Base-by-base conservation (phyloP, 768 basidiomycete species). In the Lentinula sp. region DNA sequence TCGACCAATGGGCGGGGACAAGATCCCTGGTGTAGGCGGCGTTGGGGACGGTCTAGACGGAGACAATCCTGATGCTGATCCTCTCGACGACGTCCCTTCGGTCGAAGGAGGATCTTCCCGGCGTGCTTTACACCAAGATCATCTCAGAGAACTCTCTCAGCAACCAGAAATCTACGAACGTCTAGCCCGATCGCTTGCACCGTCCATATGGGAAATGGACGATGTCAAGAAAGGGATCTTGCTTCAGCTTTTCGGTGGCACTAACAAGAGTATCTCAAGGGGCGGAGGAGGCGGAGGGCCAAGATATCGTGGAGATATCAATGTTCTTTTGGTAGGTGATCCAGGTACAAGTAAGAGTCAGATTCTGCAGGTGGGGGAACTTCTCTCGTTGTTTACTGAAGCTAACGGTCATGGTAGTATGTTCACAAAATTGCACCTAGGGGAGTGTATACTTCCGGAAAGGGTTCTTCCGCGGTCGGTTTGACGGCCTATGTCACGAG, bases 181-280 rank as follows among this genome's bases (percentile, higher is more conserved):
- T 32, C 80, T 98, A 5, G 77, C 95, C 7, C 79, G 89, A 16
- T 93, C 90, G 2, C 81, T 99, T 59, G 96, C 95, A 1, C 97
- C 97, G 15, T 91, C 88, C 37, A 97, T 99, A 65, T 98, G 93
- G 88, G 91, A 93, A 72, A 90, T 98, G 91, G 95, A 98, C 28
- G 97, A 99, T 70, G 94, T 98, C 62, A 99, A 99, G 78, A 98
- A 98, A 78, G 97, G 97, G 0, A 97, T 98, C 57, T 71, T 99
- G 61, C 76, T 99, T 36, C 96, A 98, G 72, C 74, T 99, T 28
- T 98, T 99, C 73, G 97, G 97, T 3, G 97, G 97, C 0, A 98
- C 97, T 39, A 98, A 98, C 73, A 99, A 99, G 79, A 94, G 80
- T 67, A 91, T 98, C 64, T 83, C 91, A 1, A 81, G 87, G 59